Conservation (phyloP, 1,139 yeast species). For the Saccharomyces pastorianus region DNA sequence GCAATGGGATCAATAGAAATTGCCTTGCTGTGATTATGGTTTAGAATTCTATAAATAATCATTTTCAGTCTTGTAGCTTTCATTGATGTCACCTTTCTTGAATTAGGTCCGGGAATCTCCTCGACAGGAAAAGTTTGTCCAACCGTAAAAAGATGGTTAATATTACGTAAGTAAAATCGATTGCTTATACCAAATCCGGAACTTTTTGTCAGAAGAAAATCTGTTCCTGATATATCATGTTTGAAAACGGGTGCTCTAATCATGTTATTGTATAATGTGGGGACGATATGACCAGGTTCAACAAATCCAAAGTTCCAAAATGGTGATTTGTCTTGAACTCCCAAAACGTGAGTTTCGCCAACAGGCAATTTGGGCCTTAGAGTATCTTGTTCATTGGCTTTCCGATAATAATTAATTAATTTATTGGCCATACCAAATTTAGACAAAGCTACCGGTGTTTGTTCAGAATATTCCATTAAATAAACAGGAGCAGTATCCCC, state of each 20-base stretch:
- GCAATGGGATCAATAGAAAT: slow-evolving; percentile 83
- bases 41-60: slow-evolving; percentile 86
- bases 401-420: slow-evolving; percentile 84
- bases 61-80: slow-evolving; percentile 84
- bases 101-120: slow-evolving; percentile 96
- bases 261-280: slow-evolving; percentile 87
- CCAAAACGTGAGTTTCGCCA: slow-evolving; percentile 94
- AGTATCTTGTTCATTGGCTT: slow-evolving; percentile 70
- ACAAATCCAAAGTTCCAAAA: slow-evolving; percentile 98
- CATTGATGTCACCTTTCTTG: slow-evolving; percentile 90
- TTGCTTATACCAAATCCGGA: slow-evolving; percentile 69
- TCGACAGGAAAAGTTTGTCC: slow-evolving; percentile 93
- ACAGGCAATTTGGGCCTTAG: slow-evolving; percentile 80
- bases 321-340: slow-evolving; percentile 91
- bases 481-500: slow-evolving; percentile 78
- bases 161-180: slow-evolving; percentile 48
- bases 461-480: slow-evolving; percentile 85
- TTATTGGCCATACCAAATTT: slow-evolving; percentile 96
- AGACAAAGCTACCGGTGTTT: slow-evolving; percentile 72
- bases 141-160: slow-evolving; percentile 71
- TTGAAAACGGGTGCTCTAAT: slow-evolving; percentile 87
- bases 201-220: slow-evolving; percentile 71
- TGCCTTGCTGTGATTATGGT: slow-evolving; percentile 65
- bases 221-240: slow-evolving; percentile 73
- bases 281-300: slow-evolving; percentile 88